phyloP scores from a whole-genome alignment of 2,329 filamentous ascomycete species.

The Beauveria pseudobassiana region DNA sequence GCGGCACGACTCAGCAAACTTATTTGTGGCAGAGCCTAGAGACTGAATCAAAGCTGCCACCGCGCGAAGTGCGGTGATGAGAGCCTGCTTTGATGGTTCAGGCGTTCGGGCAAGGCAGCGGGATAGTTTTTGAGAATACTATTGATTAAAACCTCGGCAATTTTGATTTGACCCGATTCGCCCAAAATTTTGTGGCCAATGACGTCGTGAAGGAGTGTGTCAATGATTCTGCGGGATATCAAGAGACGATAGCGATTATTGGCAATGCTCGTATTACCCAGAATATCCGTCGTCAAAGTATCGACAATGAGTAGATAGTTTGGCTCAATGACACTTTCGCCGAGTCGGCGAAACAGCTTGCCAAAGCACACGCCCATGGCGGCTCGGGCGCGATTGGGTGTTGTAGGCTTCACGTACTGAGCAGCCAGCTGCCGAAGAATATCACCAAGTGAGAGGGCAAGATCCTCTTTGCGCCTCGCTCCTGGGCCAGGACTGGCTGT shows the following conservation, averaged over 20 bases:
- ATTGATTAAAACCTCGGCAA: conserved; percentile 75
- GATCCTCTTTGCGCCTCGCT: conserved; percentile 61
- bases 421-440: conserved; percentile 70
- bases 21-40: conserved; percentile 73
- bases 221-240: conserved; percentile 75
- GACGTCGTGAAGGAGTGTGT: conserved; percentile 75
- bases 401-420: conserved; percentile 73
- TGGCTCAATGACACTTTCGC: conserved; percentile 73
- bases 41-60: conserved; percentile 70
- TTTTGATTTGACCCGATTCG: conserved; percentile 80
- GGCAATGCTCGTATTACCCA: conserved; percentile 66
- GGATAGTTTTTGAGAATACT: conserved; percentile 91
- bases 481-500: conserved; percentile 65
- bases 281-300: conserved; percentile 71
- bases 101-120: conserved; percentile 76
- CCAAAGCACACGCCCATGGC: conserved; percentile 84
- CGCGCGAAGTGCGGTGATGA: conserved; percentile 73
- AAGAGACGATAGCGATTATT: conserved; percentile 85
- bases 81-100: conserved; percentile 79
- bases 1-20: conserved; percentile 73
- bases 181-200: conserved; percentile 76
- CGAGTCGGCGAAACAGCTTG: conserved; percentile 68
- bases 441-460: conserved; percentile 69
- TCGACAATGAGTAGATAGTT: conserved; percentile 77
- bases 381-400: conserved; percentile 72